A percentile compares a stretch with the other conserved stretches of the same genome.
phyloP scores from a whole-genome alignment of 495 filamentous ascomycete genomes.

The Lentithecium fluviatile region DNA sequence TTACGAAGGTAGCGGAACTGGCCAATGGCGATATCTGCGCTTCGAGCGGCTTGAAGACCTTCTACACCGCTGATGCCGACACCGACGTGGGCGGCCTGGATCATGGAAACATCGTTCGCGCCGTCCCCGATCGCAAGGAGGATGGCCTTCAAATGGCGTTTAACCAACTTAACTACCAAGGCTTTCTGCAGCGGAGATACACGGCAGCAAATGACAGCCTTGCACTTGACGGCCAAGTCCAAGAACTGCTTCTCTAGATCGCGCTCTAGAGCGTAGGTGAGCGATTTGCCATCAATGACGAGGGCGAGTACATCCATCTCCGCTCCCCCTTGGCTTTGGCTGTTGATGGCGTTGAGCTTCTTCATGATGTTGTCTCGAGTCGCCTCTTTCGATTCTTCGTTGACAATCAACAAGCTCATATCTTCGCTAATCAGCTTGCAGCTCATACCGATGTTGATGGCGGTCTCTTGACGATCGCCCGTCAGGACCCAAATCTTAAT shows the following conservation, averaged over 20 bases:
- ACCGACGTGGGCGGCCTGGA: slow-evolving; percentile 97
- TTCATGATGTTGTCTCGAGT: slow-evolving; percentile 86
- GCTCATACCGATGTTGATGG: slow-evolving; percentile 99
- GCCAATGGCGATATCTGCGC: slow-evolving; percentile 91
- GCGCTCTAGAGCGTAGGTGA: slow-evolving; percentile 91
- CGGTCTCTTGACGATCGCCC: slow-evolving; percentile 96
- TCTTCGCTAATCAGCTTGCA: slow-evolving; percentile 98
- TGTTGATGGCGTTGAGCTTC: slow-evolving; percentile 84
- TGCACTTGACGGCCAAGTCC: slow-evolving; percentile 92
- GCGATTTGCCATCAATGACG: slow-evolving; percentile 93
- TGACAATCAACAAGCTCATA: slow-evolving; percentile 96
- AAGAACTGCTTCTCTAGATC: slow-evolving; percentile 92
- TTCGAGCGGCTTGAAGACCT: slow-evolving; percentile 96
- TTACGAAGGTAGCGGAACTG: slow-evolving; percentile 97
- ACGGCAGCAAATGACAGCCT: slow-evolving; percentile 98
- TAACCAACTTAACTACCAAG: slow-evolving; percentile 97
- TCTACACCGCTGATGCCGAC: slow-evolving; percentile 97
- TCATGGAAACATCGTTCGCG: slow-evolving; percentile 99
- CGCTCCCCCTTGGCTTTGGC: slow-evolving; percentile 65
- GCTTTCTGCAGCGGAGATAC: slow-evolving; percentile 99
- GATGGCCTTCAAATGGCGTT: slow-evolving; percentile 88
- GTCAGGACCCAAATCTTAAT: slow-evolving; percentile 99
- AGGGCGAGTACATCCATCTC: slow-evolving; percentile 88
- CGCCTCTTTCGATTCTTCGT: slow-evolving; percentile 73
- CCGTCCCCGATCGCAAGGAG: slow-evolving; percentile 96